Evolutionary conservation across 805 yeast genomes (phyloP).

Genomic region (Monosporozyma servazzii): DNA sequence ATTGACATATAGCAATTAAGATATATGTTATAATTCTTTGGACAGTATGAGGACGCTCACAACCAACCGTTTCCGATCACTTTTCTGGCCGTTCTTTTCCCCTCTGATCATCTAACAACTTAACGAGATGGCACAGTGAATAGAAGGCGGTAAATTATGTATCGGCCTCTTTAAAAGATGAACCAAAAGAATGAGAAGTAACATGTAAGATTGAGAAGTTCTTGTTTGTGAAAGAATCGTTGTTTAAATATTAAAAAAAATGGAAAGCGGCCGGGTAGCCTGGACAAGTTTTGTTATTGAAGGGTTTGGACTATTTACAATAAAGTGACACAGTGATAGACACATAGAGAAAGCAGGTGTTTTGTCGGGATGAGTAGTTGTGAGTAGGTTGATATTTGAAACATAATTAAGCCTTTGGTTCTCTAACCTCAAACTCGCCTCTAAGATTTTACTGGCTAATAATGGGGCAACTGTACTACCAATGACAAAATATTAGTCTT

Average conservation of each 20-base stretch:
- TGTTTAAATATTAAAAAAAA: not conserved
- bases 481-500: too few relatives aligned
- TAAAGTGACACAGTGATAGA: too few relatives aligned
- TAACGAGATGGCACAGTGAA: conserved; percentile 31
- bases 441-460: too few relatives aligned
- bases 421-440: too few relatives aligned
- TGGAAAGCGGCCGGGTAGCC: too few relatives aligned
- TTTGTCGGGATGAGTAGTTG: too few relatives aligned
- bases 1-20: conserved; percentile 8
- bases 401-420: too few relatives aligned
- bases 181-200: not conserved
- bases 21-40: conserved; percentile 8
- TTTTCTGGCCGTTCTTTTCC: conserved; percentile 32
- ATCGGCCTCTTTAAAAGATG: conserved; percentile 16
- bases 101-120: conserved; percentile 30
- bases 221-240: not conserved
- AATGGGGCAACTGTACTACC: too few relatives aligned
- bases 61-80: conserved; percentile 5
- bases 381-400: too few relatives aligned
- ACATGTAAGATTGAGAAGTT: not conserved
- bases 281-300: too few relatives aligned
- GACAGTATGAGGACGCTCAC: conserved; percentile 33
- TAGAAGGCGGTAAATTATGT: conserved; percentile 30
- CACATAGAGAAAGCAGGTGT: too few relatives aligned
- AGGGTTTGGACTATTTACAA: too few relatives aligned